Evolutionary conservation across 2,329 filamentous ascomycete genomes (phyloP).

Genomic region (Alternaria rosae): DNA sequence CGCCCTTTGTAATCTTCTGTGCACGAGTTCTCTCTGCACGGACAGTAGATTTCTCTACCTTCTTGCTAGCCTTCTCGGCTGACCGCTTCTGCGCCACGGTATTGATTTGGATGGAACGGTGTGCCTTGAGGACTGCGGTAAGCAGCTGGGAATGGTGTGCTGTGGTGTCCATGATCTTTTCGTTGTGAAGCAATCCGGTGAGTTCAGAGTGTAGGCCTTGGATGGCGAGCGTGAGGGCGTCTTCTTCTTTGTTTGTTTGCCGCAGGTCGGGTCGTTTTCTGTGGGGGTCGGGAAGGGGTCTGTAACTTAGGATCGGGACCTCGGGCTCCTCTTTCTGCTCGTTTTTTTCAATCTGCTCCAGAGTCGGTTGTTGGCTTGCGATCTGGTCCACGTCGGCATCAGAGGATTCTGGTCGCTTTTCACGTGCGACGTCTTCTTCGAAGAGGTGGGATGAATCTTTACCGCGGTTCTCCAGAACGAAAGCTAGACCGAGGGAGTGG

Average conservation of each 20-base stretch:
- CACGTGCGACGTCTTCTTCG: background rate
- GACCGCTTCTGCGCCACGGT: background rate
- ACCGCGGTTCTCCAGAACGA: constrained; percentile 25
- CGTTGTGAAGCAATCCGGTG: constrained; percentile 1
- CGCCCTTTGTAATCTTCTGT: background rate
- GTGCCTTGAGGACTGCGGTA: background rate
- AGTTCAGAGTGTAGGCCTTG: constrained; percentile 4
- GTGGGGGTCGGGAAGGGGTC: constrained; percentile 9
- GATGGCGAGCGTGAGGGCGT: background rate
- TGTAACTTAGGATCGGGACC: background rate
- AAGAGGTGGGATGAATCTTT: constrained; percentile 19
- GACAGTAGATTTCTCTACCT: background rate
- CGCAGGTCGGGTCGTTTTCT: constrained; percentile 7
- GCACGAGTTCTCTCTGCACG: background rate
- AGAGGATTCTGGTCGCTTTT: background rate
- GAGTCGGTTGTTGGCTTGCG: constrained; percentile 1
- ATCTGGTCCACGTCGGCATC: background rate
- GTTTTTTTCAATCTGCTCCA: background rate
- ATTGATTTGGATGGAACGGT: constrained; percentile 1
- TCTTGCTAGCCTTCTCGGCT: background rate
- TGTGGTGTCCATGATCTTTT: background rate
- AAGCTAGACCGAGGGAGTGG: constrained; percentile 33
- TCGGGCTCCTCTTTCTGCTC: constrained; percentile 1
- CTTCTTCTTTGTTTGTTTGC: background rate
- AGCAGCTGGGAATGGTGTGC: background rate